These are phyloP conservation scores for Ustulina deusta DNA, from an alignment of 2,329 filamentous ascomycete genomes.

Conservation along the genomic window DNA sequence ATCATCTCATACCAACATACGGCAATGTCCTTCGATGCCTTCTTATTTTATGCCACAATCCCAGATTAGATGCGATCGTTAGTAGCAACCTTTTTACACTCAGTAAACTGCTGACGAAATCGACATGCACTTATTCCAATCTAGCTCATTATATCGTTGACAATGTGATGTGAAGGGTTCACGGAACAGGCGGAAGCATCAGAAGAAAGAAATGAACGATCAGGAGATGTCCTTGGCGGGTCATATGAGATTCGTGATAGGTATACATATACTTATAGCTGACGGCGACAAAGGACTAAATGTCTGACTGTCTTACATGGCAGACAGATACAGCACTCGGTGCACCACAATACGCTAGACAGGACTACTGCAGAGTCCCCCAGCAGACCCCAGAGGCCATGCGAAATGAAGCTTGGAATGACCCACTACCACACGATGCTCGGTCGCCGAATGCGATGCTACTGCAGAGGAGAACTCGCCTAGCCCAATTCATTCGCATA, in stretches of 20 bases:
- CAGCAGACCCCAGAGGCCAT: too few relatives aligned
- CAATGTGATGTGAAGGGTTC: conserved; percentile 9
- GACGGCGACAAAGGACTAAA: conserved; percentile 5
- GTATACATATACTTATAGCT: conserved; percentile 32
- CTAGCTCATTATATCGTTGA: conserved; percentile 1
- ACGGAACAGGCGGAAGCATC: background rate
- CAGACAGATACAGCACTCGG: background rate
- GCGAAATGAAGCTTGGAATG: conserved; percentile 20
- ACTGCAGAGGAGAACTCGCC: conserved; percentile 16
- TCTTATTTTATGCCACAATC: background rate
- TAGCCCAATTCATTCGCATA: conserved; percentile 3
- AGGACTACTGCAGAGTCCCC: background rate
- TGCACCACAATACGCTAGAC: background rate
- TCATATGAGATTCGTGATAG: conserved; percentile 29
- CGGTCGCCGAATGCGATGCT: conserved; percentile 16
- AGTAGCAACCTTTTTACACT: background rate
- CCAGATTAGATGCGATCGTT: conserved; percentile 10
- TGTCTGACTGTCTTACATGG: conserved; percentile 15
- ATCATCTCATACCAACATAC: conserved; percentile 8
- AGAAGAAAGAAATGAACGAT: background rate
- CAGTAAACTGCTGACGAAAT: conserved; percentile 1
- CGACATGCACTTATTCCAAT: conserved; percentile 12
- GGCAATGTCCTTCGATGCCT: background rate
- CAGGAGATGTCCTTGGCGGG: conserved; percentile 10
- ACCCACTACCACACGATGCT: conserved; percentile 12